Base-by-base conservation (phyloP, 202 grass and related monocot genomes). In the Elaeis oleifera region DNA sequence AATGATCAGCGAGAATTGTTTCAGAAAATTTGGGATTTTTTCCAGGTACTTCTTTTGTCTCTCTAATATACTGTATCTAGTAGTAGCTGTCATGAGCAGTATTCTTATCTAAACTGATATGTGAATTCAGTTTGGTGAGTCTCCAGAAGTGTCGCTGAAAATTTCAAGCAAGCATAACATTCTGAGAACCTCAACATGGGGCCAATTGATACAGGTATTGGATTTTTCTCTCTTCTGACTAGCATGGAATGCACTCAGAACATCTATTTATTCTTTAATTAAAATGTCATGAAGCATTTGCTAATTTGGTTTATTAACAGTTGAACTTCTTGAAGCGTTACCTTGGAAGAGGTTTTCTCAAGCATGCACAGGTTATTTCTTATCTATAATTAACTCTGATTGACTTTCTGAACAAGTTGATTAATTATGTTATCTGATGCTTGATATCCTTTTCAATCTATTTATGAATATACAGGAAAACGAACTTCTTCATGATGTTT, bases 1-100 rank as follows among this genome's bases (percentile, higher is more conserved):
- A 80, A 87, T 73, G 88, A 99, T 61, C 94, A 99, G 70, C 61
- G 82, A 49, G 94, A 99, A 16, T 24, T 99, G 69, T 96, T 96
- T 80, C 86, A 85, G 53, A 76, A 79, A 26, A 88, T 96, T 63
- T 78, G 75, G 58, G 90, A 96, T 80, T 96, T 80, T 78, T 53
- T 88, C 9, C 82, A 96, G 90, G 90, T 96, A 44, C 39, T 26
- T 1, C 39, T 26, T 1, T 69, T 76, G 17, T 55, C 19, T 16
- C 16, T 61, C 61, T 15, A 44, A 44, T 44, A 13, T 57, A 54
- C 9, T 63, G 63, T 50, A 7, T 39, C 5, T 8, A 26, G 60
- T 18, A 23, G 22, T 50, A 63, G 6, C 23, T 66, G 59, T 3
- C 29, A 58, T 58, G 6, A 53, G 1, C 21, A 14, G 23, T n/a